Conservation (phyloP, 768 basidiomycete genomes). For the Chalciporus piperatus region DNA sequence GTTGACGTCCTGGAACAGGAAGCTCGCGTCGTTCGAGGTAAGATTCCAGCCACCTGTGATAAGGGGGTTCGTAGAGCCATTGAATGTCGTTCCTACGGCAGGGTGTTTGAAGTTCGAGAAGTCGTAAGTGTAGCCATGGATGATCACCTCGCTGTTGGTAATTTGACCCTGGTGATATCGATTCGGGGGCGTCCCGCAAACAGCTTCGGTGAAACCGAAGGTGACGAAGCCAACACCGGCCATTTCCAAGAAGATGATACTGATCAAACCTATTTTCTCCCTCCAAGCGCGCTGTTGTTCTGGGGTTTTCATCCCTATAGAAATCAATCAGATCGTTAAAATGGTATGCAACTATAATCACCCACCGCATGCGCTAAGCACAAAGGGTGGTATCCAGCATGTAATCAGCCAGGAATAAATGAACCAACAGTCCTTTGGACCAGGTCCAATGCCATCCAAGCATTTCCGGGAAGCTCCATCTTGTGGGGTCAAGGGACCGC, state of each 20-base stretch:
- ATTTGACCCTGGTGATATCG: constrained; percentile 80
- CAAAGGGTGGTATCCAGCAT: constrained; percentile 71
- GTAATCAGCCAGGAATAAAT: constrained; percentile 88
- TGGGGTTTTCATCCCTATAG: constrained; percentile 76
- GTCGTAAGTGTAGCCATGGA: constrained; percentile 94
- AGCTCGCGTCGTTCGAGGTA: constrained; percentile 86
- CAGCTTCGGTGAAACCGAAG: constrained; percentile 94
- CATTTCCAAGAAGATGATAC: constrained; percentile 81
- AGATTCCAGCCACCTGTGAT: constrained; percentile 72
- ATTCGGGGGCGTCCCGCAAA: constrained; percentile 85
- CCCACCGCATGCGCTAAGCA: constrained; percentile 79
- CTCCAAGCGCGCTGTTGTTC: constrained; percentile 97
- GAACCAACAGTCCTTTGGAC: constrained; percentile 94
- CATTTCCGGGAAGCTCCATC: constrained; percentile 46
- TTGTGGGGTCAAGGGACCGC: constrained; percentile 36
- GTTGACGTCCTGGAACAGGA: constrained; percentile 93
- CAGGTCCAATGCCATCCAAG: constrained; percentile 73
- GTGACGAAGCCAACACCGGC: constrained; percentile 95
- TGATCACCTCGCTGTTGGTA: constrained; percentile 78
- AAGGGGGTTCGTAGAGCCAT: constrained; percentile 81
- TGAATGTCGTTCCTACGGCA: constrained; percentile 54
- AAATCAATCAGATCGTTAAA: constrained; percentile 8
- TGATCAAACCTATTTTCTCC: constrained; percentile 94
- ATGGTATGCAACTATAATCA: constrained; percentile 11
- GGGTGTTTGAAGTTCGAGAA: constrained; percentile 88